Conservation (phyloP, 495 filamentous ascomycete species). For the Lasiosphaeria ovina region DNA sequence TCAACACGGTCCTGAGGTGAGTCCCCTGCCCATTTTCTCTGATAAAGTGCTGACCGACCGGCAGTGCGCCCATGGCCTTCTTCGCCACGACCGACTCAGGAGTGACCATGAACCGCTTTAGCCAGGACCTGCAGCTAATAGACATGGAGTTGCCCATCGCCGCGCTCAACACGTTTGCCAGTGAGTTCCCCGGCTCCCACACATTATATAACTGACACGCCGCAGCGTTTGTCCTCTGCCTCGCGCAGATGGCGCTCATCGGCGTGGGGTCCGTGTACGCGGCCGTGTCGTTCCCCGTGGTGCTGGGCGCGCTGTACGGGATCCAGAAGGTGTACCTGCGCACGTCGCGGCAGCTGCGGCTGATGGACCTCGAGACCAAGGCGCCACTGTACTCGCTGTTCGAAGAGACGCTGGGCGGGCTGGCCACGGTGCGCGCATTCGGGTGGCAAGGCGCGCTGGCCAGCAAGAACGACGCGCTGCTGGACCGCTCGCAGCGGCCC, state of each 20-base stretch:
- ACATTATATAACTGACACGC: no score
- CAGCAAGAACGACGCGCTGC: constrained; percentile 26
- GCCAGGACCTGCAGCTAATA: constrained; percentile 60
- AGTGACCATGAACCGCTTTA: constrained; percentile 45
- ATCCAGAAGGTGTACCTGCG: constrained; percentile 63
- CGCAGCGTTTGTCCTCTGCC: constrained; percentile 22
- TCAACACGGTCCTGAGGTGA: constrained; percentile 26
- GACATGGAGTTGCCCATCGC: constrained; percentile 54
- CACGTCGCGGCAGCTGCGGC: constrained; percentile 63
- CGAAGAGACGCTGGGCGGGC: constrained; percentile 46
- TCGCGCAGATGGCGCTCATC: constrained; percentile 41
- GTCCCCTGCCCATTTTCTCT: neutral
- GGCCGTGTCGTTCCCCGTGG: constrained; percentile 37
- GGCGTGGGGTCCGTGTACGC: constrained; percentile 47
- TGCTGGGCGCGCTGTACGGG: constrained; percentile 41
- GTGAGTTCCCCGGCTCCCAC: constrained; percentile 9
- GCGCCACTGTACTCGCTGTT: constrained; percentile 62
- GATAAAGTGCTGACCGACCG: neutral
- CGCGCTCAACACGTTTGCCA: constrained; percentile 27
- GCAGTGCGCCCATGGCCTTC: constrained; percentile 33
- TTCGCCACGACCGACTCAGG: constrained; percentile 32
- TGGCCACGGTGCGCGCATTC: constrained; percentile 49
- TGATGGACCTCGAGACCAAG: constrained; percentile 63
- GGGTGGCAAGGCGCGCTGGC: constrained; percentile 36
- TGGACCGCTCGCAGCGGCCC: constrained; percentile 43